These are phyloP conservation scores for Phaseolus lunatus DNA, from an alignment of 306 rosid species.

Conservation along the genomic window DNA sequence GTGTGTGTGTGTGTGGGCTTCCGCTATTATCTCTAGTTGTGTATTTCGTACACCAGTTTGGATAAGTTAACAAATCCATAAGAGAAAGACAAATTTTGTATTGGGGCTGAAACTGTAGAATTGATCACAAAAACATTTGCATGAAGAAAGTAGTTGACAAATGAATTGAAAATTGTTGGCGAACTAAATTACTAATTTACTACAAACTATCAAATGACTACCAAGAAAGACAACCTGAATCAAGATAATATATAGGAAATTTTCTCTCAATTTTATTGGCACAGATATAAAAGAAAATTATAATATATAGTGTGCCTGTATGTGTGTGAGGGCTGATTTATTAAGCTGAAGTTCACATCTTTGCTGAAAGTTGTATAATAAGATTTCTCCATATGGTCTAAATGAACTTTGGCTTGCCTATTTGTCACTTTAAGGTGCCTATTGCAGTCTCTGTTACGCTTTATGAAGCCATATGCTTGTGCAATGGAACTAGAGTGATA, in stretches of 20 bases:
- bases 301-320: neutral
- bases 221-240: neutral
- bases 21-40: neutral
- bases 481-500: conserved; percentile 74
- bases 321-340: neutral
- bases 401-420: conserved; percentile 28
- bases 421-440: conserved; percentile 62
- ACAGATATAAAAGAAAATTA: neutral
- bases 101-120: neutral
- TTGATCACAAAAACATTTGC: neutral
- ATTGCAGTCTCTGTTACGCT: conserved; percentile 72
- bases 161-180: neutral
- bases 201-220: neutral
- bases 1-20: neutral
- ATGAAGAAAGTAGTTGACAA: neutral
- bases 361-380: conserved; percentile 14
- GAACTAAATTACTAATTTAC: too few relatives aligned
- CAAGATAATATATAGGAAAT: neutral
- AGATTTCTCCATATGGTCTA: conserved; percentile 24
- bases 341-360: neutral
- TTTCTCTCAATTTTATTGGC: neutral
- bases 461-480: conserved; percentile 70
- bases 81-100: too few relatives aligned
- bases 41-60: neutral
- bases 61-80: conserved; percentile 7